Conservation (phyloP, 2,329 filamentous ascomycete species). For the Neospermospora avenae region DNA sequence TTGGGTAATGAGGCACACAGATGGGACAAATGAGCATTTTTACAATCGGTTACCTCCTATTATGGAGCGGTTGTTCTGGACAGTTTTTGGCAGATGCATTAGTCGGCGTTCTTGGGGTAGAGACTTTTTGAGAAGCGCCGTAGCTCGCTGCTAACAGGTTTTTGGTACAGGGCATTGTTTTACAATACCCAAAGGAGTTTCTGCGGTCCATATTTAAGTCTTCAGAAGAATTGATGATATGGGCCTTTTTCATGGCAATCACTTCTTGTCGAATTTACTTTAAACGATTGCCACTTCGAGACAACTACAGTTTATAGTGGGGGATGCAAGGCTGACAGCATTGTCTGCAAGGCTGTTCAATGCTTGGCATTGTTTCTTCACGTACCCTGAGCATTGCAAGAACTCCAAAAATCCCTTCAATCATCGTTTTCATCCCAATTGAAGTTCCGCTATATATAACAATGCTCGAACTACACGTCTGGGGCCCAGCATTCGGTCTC, state of each 20-base stretch:
- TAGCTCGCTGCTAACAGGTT: neutral
- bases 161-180: neutral
- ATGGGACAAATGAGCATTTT: conserved; percentile 61
- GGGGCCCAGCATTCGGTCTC: conserved; percentile 84
- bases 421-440: neutral
- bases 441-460: conserved; percentile 22
- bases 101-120: neutral
- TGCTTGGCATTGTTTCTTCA: neutral
- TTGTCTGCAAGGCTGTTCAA: neutral
- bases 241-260: neutral
- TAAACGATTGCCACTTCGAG: neutral
- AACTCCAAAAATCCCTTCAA: neutral
- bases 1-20: conserved; percentile 79
- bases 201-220: neutral
- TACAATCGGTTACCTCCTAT: neutral
- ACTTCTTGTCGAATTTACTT: neutral
- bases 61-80: neutral
- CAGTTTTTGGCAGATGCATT: neutral
- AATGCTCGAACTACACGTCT: conserved; percentile 76
- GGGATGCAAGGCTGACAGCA: neutral
- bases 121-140: neutral
- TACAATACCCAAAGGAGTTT: neutral
- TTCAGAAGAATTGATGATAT: neutral
- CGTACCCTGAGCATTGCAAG: neutral
- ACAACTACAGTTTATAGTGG: neutral